Base-by-base conservation (phyloP, 495 filamentous ascomycete genomes). In the Aspergillus haitiensis region DNA sequence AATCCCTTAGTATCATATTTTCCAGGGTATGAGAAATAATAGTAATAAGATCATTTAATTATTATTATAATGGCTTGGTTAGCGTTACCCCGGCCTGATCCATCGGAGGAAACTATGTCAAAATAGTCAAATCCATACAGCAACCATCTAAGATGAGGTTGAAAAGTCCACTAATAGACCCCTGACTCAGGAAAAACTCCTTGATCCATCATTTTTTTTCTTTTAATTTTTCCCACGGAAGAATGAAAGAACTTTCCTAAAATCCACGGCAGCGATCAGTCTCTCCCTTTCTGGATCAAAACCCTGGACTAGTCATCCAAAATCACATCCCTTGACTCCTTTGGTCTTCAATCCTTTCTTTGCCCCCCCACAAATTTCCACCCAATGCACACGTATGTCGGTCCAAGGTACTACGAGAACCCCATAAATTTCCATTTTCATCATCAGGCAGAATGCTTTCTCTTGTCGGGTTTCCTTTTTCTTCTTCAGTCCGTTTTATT, bases 231-330 rank as follows among this genome's bases (percentile, higher is more conserved):
- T n/a, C 31, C 54, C 40, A 47, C 32, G 54, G 31, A 47, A 44
- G 42, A 56, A 46, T 16, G 32, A 54, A 56, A 46, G 54, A 56
- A 56, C 40, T 13, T 56, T 56, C 18, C 15, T 56, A 15, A 50
- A 50, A 35, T 42, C 42, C 51, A 39, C 51, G 34, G 12, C 2
- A 34, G n/a, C 15, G 51, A 39, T 42, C n/a, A 3, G n/a, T 6
- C 21, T 12, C 40, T 44, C 54, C 42, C 36, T 16, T 56, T 56
- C 54, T 35, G 54, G 54, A 47, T 13, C 52, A 7, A 21, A 21
- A 47, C 44, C 44, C 44, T 47, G 16, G 44, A 47, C 44, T 47
- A n/a, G 44, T 47, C 39, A 47, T 47, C 44, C 44, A 40, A 0
- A n/a, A 40, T 40, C 52, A 34, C 42, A 46, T 56, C 54, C 42